Conservation (phyloP, 169 alveolate genomes). For the Plasmodium inui region DNA sequence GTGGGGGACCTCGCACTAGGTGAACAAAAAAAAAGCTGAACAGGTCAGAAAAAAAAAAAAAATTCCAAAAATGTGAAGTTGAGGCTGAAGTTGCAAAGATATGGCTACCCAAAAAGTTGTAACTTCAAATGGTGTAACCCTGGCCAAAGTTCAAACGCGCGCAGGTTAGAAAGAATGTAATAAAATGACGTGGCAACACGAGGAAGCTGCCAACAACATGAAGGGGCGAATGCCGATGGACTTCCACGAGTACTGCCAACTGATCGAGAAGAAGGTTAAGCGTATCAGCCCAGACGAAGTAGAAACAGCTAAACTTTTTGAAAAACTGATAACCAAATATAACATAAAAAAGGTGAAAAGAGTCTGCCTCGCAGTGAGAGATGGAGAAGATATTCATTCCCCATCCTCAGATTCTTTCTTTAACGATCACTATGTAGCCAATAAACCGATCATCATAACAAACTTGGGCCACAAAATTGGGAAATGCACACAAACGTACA, state of each 20-base stretch:
- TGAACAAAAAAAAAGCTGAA: neutral
- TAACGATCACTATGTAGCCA: constrained; percentile 39
- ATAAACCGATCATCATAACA: constrained; percentile 50
- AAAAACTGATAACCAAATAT: constrained; percentile 66
- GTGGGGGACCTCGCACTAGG: neutral
- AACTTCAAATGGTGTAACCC: neutral
- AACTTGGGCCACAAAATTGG: constrained; percentile 64
- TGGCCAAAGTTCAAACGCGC: neutral
- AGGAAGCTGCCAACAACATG: neutral
- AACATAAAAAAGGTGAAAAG: constrained; percentile 41
- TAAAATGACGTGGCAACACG: neutral
- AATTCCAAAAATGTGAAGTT: neutral
- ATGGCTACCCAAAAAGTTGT: neutral
- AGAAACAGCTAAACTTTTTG: constrained; percentile 58
- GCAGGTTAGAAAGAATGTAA: neutral
- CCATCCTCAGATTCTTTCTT: constrained; percentile 11
- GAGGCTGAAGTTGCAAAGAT: neutral
- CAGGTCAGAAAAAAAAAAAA: neutral
- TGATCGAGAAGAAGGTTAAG: constrained; percentile 9
- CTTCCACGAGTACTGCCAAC: constrained; percentile 11
- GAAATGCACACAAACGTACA: constrained; percentile 29
- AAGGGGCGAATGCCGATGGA: neutral
- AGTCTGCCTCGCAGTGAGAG: neutral
- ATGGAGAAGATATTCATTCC: neutral
- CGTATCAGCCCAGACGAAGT: constrained; percentile 44